phyloP scores from a whole-genome alignment of 805 yeast species.

The Suhomyces sp. region DNA sequence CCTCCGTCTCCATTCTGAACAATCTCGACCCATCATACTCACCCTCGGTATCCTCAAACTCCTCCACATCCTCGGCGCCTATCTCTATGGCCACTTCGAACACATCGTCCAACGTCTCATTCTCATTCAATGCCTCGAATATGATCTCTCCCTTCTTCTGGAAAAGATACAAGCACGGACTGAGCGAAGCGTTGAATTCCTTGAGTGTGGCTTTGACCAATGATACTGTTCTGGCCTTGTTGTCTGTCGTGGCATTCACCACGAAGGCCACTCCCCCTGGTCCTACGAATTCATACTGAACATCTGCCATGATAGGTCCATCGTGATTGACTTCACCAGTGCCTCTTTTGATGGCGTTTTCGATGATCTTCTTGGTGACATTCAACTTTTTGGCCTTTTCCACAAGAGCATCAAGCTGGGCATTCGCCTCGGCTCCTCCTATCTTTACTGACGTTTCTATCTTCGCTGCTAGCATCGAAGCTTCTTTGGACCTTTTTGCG shows the following conservation, averaged over 20 bases:
- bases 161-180: conserved; percentile 79
- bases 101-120: conserved; percentile 56
- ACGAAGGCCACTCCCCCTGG: conserved; percentile 89
- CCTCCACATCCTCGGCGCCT: conserved; percentile 79
- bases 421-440: conserved; percentile 66
- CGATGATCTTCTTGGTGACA: conserved; percentile 81
- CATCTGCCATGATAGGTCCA: conserved; percentile 44
- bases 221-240: conserved; percentile 78
- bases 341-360: conserved; percentile 83
- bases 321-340: conserved; percentile 59
- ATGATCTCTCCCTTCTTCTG: conserved; percentile 73
- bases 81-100: conserved; percentile 75
- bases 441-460: conserved; percentile 73
- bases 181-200: conserved; percentile 64
- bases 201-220: conserved; percentile 72
- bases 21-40: conserved; percentile 37
- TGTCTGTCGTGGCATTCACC: conserved; percentile 86
- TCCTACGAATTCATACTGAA: conserved; percentile 83
- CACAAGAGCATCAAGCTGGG: conserved; percentile 67
- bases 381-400: conserved; percentile 77
- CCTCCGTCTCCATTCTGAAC: conserved; percentile 58
- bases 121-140: conserved; percentile 40
- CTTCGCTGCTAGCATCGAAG: conserved; percentile 68
- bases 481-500: conserved; percentile 66
- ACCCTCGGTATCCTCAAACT: conserved; percentile 40